A percentile compares a stretch with the other conserved stretches of the same genome.
These are phyloP conservation scores for Termitomyces sp. DNA, from an alignment of 768 basidiomycete genomes.

Conservation along the genomic window DNA sequence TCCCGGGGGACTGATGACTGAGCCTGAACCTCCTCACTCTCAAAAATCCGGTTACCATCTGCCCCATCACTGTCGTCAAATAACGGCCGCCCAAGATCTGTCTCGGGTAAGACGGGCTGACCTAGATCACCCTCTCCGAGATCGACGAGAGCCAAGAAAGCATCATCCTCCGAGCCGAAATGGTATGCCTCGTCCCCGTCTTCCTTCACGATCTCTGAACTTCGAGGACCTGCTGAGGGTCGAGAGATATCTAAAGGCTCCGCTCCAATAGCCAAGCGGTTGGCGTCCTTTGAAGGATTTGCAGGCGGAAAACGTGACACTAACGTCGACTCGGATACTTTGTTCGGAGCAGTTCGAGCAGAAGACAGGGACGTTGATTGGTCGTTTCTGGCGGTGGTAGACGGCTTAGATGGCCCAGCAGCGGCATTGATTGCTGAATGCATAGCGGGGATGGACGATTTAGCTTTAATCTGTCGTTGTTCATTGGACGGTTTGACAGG, in stretches of 20 bases:
- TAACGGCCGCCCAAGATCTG: slow-evolving; percentile 38
- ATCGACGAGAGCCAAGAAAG: slow-evolving; percentile 53
- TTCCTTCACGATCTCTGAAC: not conserved
- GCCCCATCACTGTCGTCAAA: slow-evolving; percentile 24
- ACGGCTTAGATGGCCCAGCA: not conserved
- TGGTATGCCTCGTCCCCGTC: slow-evolving; percentile 36
- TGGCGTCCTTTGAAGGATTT: not conserved
- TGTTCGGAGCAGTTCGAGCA: not conserved
- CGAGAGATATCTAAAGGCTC: slow-evolving; percentile 4
- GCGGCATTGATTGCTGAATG: slow-evolving; percentile 21
- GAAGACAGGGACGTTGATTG: slow-evolving; percentile 5
- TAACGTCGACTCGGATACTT: not conserved
- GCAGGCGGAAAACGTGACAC: not conserved
- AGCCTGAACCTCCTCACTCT: not conserved
- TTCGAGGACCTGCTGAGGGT: slow-evolving; percentile 2
- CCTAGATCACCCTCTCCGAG: slow-evolving; percentile 42
- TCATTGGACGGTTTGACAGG: slow-evolving; percentile 9
- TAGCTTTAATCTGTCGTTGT: slow-evolving; percentile 19
- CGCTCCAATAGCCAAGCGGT: not conserved
- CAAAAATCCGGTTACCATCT: slow-evolving; percentile 19
- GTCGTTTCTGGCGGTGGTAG: slow-evolving; percentile 4
- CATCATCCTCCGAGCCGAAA: slow-evolving; percentile 63
- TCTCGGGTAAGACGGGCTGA: slow-evolving; percentile 33
- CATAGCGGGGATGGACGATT: slow-evolving; percentile 32
- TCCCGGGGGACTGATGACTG: slow-evolving; percentile 3